Evolutionary conservation across 306 rosid species (phyloP), one percentile per base, ranked within the genome.

Genomic region (Sesbania bispinosa): DNA sequence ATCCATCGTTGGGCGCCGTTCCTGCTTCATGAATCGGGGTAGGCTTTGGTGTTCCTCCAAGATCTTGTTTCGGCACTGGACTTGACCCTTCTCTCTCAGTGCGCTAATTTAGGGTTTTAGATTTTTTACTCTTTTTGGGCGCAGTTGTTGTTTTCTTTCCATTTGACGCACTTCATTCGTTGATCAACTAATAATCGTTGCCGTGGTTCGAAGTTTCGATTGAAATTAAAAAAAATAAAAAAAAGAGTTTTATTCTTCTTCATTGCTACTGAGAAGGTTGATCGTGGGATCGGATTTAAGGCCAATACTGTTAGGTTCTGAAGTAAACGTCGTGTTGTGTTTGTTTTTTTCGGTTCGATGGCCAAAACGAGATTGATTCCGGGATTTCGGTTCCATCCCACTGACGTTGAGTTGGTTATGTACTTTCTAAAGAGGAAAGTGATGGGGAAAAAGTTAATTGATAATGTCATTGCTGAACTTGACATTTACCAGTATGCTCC

Each of bases 381-480:
- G 15, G 98, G 98, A 3, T 79, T 86, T 80, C 89, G 95, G 65
- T 89, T 89, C 59, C 77, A 81, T 69, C 96, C 98, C 0, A 85
- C 89, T 4, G 85, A 83, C 15, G 82, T 78, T 42, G 96, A 92
- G 79, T 80, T 92, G 48, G 71, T 88, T 4, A 35, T 23, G 46
- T 88, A 42, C 77, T 86, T 80, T 82, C 76, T 89, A 21, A 85
- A 88, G 83, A 86, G 83, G 71, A 92, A 88, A 79, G 71, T 92
- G 1, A 30, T 46, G 48, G 81, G 83, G 9, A 85, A 68, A 48
- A 88, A 42, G 32, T 29, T 80, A 14, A 63, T 5, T 29, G 0
- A 38, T 53, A 73, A 70, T 4, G 80, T 77, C 4, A 74, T 92
- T 32, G 33, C 90, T 6, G 96, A 89, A 80, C 72, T 89, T 47